Evolutionary conservation across 2,329 filamentous ascomycete species (phyloP).

Genomic region (Hortaea werneckii): DNA sequence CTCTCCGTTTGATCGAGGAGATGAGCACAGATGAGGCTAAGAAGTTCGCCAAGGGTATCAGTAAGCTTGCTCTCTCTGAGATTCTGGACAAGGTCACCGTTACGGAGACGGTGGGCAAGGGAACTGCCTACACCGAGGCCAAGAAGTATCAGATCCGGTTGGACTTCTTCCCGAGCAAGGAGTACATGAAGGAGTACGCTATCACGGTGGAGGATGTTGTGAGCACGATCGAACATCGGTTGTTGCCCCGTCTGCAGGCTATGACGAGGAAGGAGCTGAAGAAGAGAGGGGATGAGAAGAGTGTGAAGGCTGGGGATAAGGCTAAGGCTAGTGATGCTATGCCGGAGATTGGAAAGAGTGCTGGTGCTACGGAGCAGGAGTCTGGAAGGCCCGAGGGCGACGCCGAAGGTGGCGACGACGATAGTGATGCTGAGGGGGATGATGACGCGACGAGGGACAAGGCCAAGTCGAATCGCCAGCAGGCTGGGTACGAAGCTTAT

Average conservation of each 20-base stretch:
- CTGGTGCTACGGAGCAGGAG: slow-evolving; percentile 46
- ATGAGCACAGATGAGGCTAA: slow-evolving; percentile 59
- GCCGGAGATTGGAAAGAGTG: slow-evolving; percentile 61
- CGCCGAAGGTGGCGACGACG: slow-evolving; percentile 54
- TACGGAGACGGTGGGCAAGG: slow-evolving; percentile 66
- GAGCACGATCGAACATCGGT: slow-evolving; percentile 66
- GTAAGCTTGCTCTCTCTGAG: slow-evolving; percentile 70
- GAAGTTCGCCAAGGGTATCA: slow-evolving; percentile 85
- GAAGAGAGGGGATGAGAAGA: slow-evolving; percentile 58
- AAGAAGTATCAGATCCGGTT: slow-evolving; percentile 79
- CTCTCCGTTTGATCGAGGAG: slow-evolving; percentile 64
- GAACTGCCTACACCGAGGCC: slow-evolving; percentile 56
- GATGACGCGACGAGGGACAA: slow-evolving; percentile 57
- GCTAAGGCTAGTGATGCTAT: slow-evolving; percentile 46
- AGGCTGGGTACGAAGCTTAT: slow-evolving; percentile 80
- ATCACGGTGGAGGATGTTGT: slow-evolving; percentile 71
- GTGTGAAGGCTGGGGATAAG: slow-evolving; percentile 43
- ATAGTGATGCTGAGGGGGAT: slow-evolving; percentile 52
- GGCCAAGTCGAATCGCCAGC: slow-evolving; percentile 62
- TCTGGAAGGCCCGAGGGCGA: slow-evolving; percentile 33
- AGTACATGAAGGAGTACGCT: slow-evolving; percentile 79
- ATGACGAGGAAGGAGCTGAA: slow-evolving; percentile 66
- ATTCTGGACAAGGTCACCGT: slow-evolving; percentile 74
- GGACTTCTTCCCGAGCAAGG: slow-evolving; percentile 70
- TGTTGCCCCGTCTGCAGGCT: slow-evolving; percentile 61